Evolutionary conservation across 192 early-diverging fungal genomes (phyloP), one percentile per base, ranked within the genome.

Genomic region (Lunasporangiospora selenospora): DNA sequence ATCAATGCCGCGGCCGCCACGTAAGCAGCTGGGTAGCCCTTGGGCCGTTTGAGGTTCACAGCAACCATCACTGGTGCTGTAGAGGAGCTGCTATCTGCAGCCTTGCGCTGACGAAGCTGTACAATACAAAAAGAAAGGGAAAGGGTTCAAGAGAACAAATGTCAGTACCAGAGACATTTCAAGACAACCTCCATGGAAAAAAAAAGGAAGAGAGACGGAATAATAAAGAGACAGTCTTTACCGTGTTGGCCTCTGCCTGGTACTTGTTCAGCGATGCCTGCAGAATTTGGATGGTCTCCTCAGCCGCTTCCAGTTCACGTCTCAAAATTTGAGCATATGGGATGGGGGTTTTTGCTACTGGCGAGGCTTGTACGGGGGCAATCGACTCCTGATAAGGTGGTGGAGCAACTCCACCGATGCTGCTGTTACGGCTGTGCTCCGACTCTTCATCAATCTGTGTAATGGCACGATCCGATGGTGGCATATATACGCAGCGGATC

Each of bases 401-500:
- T n/a, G 51, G n/a, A 27, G n/a, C 13, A 15, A 21, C 4, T 19
- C 38, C 13, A 30, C 31, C 27, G 19, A 12, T 9, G 49, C 16
- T 38, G 40, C 23, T 31, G 6, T 56, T 30, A 36, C 40, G 32
- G n/a, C 9, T 48, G 12, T 55, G 30, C 31, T 55, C 58, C 10
- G 38, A 49, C 26, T 71, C 59, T 30, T 58, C 65, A 32, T 43
- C 26, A 34, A 53, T 67, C 41, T 58, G 55, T n/a, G 55, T 53
- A 26, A 58, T 53, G 26, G 38, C 53, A 12, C 42, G 37, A 9
- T 62, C 65, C 33, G 53, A 39, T 47, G 81, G 26, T 2, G 78
- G 67, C 10, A 85, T 67, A 54, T 79, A 85, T 3, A 78, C 76
- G 45, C 87, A 89, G 30, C 84, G 81, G 46, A 92, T 80, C 65